These are phyloP conservation scores for Allomyces arbusculus DNA, from an alignment of 192 early-diverging fungal species.

Conservation along the genomic window DNA sequence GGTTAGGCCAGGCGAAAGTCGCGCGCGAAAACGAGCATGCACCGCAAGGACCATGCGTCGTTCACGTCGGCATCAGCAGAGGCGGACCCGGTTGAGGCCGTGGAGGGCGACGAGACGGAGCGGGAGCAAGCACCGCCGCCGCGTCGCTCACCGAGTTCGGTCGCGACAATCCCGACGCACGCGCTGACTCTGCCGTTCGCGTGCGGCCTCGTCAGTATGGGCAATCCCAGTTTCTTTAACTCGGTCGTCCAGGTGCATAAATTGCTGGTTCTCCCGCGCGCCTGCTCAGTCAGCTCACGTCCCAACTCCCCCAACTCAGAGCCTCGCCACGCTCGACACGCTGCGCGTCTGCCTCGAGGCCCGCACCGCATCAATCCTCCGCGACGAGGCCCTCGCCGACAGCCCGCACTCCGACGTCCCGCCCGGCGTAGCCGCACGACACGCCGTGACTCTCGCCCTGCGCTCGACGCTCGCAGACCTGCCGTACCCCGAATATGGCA, in stretches of 20 bases:
- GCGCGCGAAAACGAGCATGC: no score
- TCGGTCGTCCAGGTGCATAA: slow-evolving; percentile 34
- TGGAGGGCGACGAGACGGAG: no score
- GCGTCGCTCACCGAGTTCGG: no score
- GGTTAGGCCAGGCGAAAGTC: no score
- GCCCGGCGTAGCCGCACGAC: slow-evolving; percentile 4
- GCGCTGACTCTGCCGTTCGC: slow-evolving; percentile 1
- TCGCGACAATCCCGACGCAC: no score
- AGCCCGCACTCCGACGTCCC: slow-evolving; percentile 3
- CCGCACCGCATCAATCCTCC: background rate
- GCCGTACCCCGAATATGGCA: slow-evolving; percentile 6
- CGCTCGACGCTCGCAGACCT: slow-evolving; percentile 13
- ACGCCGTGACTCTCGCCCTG: slow-evolving; percentile 7
- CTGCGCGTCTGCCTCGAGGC: background rate
- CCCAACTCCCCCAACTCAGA: no score
- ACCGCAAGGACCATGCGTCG: no score
- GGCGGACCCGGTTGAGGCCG: no score
- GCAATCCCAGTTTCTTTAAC: slow-evolving; percentile 69
- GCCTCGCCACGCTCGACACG: background rate
- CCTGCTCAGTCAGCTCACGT: no score
- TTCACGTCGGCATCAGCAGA: no score
- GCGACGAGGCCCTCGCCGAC: slow-evolving; percentile 2
- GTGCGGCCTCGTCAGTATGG: slow-evolving; percentile 43
- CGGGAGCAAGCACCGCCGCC: no score
- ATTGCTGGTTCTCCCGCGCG: no score